These are phyloP conservation scores for Colletotrichum sp. DNA, from an alignment of 2,329 filamentous ascomycete genomes.

Conservation along the genomic window DNA sequence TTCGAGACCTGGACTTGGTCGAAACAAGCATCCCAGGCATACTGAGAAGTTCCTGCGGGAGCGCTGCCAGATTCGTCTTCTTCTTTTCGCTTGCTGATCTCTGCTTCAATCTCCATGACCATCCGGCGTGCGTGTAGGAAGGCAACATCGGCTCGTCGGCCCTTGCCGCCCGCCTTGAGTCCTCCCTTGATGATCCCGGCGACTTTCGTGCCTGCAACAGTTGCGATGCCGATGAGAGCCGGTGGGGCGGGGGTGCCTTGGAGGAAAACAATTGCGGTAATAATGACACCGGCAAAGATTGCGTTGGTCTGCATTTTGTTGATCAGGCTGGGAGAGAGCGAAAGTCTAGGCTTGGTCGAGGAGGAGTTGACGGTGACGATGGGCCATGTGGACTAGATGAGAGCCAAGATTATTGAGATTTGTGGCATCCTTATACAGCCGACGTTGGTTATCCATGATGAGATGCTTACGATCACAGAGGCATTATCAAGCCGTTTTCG, in stretches of 20 bases:
- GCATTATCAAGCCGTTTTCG: neutral
- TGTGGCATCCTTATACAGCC: neutral
- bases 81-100: neutral
- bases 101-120: neutral
- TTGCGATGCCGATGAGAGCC: neutral
- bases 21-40: neutral
- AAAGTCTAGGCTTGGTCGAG: neutral
- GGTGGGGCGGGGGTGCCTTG: neutral
- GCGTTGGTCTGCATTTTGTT: neutral
- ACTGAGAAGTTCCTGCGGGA: neutral
- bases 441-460: neutral
- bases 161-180: neutral
- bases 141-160: neutral
- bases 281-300: neutral
- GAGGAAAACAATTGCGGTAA: neutral
- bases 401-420: neutral
- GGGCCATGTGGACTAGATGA: neutral
- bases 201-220: neutral
- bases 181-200: neutral
- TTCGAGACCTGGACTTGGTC: neutral
- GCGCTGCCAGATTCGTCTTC: neutral
- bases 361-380: neutral
- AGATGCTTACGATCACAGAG: neutral
- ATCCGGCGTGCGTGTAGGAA: neutral
- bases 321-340: neutral